Evolutionary conservation across 2,329 filamentous ascomycete genomes (phyloP), one percentile per base, ranked within the genome.

Genomic region (Knufia petricola): DNA sequence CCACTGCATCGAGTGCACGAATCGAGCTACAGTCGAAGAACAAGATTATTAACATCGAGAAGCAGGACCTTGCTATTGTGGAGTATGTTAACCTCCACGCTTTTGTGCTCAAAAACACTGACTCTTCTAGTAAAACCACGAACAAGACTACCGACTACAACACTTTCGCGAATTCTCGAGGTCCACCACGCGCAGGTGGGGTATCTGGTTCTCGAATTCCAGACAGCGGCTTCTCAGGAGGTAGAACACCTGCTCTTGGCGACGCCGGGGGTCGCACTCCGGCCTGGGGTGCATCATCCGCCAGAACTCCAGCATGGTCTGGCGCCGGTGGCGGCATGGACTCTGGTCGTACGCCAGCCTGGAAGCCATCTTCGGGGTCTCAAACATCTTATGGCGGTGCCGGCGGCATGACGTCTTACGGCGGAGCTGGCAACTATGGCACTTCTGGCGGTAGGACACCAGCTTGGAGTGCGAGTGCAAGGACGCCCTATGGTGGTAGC

Each of bases 1-100:
- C 90, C 1, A 94, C 87, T 4, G 89, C 94, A 59, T 79, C 79
- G 2, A 80, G 85, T 60, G 90, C 87, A 24, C 84, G 89, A 54
- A 85, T 98, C 36, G 92, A 98, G 68, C 72, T 98, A 32, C 90
- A 96, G 63, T 89, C 89, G 4, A 95, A 94, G 71, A 87, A 82
- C 69, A 96, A 95, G 73, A 84, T 86, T 13, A 80, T 96, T 53
- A 88, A 84, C 6, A 79, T 96, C 30, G 78, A 81, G 17, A 94
- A 94, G 63, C 82, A 85, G 9, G 79, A 84, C 50, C 70, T 98
- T n/a, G 79, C 78, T 20, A 85, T 94, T 68, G 89, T 90, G 65
- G 90, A 98, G 71, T 85, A 78, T 52, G 70, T 66, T 43, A 24
- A 47, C 17, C 28, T 19, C n/a, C 15, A 41, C 3, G n/a, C 6